Percentiles rank a stretch among this genome's conserved stretches.
Conservation (phyloP, 768 basidiomycete species). For the Pleurotus citrinopileatus region DNA sequence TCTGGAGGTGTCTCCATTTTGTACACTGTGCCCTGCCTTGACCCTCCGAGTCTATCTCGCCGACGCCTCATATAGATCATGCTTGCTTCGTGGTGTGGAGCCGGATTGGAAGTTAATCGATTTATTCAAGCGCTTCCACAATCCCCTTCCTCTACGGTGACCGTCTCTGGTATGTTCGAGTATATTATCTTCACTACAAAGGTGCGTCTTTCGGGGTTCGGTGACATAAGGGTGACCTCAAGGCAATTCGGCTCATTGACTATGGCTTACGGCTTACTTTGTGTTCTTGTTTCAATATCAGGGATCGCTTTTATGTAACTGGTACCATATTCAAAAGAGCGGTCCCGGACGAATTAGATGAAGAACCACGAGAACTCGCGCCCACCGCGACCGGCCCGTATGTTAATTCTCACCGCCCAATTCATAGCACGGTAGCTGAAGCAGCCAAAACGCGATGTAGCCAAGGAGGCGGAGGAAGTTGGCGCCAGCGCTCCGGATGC, state of each 20-base stretch:
- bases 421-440: slow-evolving; percentile 79
- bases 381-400: slow-evolving; percentile 1
- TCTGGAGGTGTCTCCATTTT: neutral
- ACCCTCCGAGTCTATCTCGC: neutral
- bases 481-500: no score
- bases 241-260: neutral
- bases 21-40: neutral
- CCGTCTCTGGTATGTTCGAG: neutral
- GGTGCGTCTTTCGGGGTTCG: slow-evolving; percentile 35
- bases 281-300: slow-evolving; percentile 31
- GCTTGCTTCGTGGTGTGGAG: slow-evolving; percentile 97
- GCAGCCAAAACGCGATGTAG: slow-evolving; percentile 45
- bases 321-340: slow-evolving; percentile 89
- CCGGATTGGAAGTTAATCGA: slow-evolving; percentile 90
- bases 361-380: slow-evolving; percentile 92
- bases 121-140: slow-evolving; percentile 65
- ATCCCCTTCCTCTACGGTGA: neutral
- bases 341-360: slow-evolving; percentile 85
- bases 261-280: neutral
- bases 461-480: slow-evolving; percentile 20
- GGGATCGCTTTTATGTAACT: slow-evolving; percentile 84
- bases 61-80: slow-evolving; percentile 55
- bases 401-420: slow-evolving; percentile 5
- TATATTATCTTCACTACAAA: slow-evolving; percentile 71
- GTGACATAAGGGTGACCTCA: no score